Percentiles rank a stretch among this genome's conserved stretches.
Evolutionary conservation across 768 basidiomycete genomes (phyloP).

Genomic region (Basidioascus undulatus): DNA sequence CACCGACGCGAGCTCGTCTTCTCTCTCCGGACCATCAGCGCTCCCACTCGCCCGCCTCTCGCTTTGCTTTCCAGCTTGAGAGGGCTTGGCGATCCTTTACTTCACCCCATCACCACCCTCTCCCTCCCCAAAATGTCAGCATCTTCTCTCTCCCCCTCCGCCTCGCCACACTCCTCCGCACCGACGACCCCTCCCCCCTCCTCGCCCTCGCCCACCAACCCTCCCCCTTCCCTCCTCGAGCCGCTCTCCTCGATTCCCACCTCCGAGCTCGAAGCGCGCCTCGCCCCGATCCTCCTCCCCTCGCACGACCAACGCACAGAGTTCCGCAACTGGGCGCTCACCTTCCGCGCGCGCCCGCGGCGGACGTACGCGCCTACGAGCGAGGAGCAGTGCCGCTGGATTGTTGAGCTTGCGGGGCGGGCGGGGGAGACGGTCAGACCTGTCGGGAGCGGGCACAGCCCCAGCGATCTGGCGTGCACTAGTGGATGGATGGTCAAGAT

Average conservation of each 20-base stretch:
- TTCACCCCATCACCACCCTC: too few species aligned
- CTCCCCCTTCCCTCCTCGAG: conserved; percentile 8
- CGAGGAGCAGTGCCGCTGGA: conserved; percentile 39
- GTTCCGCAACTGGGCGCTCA: conserved; percentile 73
- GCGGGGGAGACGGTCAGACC: conserved; percentile 21
- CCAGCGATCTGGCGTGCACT: conserved; percentile 1
- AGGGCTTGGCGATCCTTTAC: too few species aligned
- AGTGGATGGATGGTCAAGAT: not conserved
- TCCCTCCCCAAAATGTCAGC: too few species aligned
- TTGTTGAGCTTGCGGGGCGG: conserved; percentile 57
- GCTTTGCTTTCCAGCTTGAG: too few species aligned
- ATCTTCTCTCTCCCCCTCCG: too few species aligned
- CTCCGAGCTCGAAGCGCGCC: conserved; percentile 27
- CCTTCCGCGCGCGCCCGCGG: conserved; percentile 43
- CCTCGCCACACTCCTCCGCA: too few species aligned
- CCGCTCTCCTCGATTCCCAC: conserved; percentile 23
- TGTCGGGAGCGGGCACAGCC: conserved; percentile 1
- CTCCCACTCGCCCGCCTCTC: too few species aligned
- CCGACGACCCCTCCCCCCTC: too few species aligned
- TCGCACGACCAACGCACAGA: conserved; percentile 19
- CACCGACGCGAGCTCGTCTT: too few species aligned
- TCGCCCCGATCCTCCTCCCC: conserved; percentile 33
- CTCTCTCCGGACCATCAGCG: too few species aligned
- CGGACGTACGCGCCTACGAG: conserved; percentile 52
- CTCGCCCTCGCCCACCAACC: too few species aligned